phyloP scores from a whole-genome alignment of 768 basidiomycete genomes.

The Macrocybe gigantea region DNA sequence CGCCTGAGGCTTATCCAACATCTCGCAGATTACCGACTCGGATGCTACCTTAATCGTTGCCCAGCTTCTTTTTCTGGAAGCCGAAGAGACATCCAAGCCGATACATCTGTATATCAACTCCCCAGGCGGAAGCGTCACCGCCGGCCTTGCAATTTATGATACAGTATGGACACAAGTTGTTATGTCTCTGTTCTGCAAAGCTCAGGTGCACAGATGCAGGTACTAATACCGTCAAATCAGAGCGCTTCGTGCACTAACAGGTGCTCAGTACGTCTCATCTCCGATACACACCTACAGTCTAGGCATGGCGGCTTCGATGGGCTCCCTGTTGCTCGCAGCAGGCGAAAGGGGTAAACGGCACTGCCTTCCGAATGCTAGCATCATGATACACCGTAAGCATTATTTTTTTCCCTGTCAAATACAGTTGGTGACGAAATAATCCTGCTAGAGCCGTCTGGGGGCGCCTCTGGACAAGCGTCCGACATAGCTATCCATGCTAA shows the following conservation, averaged over 20 bases:
- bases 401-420: conserved; percentile 5
- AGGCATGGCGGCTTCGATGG: conserved; percentile 96
- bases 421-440: conserved; percentile 1
- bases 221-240: conserved; percentile 20
- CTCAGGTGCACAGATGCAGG: conserved; percentile 58
- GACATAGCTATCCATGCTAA: conserved; percentile 98
- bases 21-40: conserved; percentile 75
- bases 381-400: conserved; percentile 94
- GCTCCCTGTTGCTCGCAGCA: conserved; percentile 85
- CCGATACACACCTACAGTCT: conserved; percentile 97
- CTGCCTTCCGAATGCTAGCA: conserved; percentile 87
- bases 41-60: conserved; percentile 86
- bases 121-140: conserved; percentile 93
- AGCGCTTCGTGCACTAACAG: conserved; percentile 14
- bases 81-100: conserved; percentile 89
- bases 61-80: conserved; percentile 92
- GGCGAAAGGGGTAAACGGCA: conserved; percentile 90
- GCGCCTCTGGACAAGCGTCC: conserved; percentile 90
- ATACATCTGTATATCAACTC: conserved; percentile 98
- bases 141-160: conserved; percentile 95
- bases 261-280: conserved; percentile 75
- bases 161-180: conserved; percentile 52
- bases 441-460: conserved; percentile 85
- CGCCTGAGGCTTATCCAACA: conserved; percentile 5
- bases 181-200: not conserved